phyloP scores from a whole-genome alignment of 2,329 filamentous ascomycete genomes.

The Aspergillus cejpii region DNA sequence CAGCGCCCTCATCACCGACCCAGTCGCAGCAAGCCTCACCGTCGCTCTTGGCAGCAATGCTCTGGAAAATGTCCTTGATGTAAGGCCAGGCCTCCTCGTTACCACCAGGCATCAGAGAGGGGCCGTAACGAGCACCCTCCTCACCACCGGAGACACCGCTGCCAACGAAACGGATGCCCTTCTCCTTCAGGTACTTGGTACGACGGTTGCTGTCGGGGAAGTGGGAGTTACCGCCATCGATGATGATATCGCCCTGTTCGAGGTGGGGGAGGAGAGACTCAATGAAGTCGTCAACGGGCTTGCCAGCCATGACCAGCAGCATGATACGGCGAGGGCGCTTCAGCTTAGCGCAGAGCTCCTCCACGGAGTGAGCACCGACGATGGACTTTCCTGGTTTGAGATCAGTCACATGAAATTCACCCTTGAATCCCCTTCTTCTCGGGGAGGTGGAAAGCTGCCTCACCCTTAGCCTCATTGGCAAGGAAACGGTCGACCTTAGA shows the following conservation, averaged over 20 bases:
- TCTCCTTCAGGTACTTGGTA: slow-evolving; percentile 74
- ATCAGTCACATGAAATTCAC: too few species aligned
- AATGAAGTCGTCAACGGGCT: slow-evolving; percentile 98
- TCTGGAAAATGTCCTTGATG: slow-evolving; percentile 99
- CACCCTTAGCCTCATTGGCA: slow-evolving; percentile 78
- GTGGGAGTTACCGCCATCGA: slow-evolving; percentile 98
- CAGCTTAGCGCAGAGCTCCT: slow-evolving; percentile 94
- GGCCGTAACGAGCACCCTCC: slow-evolving; percentile 96
- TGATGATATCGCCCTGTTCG: slow-evolving; percentile 91
- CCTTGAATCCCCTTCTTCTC: too few species aligned
- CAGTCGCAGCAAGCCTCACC: slow-evolving; percentile 98
- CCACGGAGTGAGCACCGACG: slow-evolving; percentile 82
- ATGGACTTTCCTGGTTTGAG: slow-evolving; percentile 68
- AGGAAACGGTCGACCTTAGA: slow-evolving; percentile 96
- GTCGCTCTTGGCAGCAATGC: slow-evolving; percentile 95
- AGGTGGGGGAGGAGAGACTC: slow-evolving; percentile 82
- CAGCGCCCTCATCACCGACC: slow-evolving; percentile 98
- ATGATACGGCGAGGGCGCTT: slow-evolving; percentile 96
- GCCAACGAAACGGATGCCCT: slow-evolving; percentile 94
- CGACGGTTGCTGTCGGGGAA: slow-evolving; percentile 98
- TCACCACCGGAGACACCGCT: slow-evolving; percentile 98
- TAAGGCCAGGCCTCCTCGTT: slow-evolving; percentile 96
- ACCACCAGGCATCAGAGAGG: slow-evolving; percentile 97
- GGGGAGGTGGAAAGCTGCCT: slow-evolving; percentile 14
- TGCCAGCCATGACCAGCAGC: slow-evolving; percentile 97